These are phyloP conservation scores for Phytopythium litorale DNA, from an alignment of 352 stramenopile genomes.

Conservation along the genomic window DNA sequence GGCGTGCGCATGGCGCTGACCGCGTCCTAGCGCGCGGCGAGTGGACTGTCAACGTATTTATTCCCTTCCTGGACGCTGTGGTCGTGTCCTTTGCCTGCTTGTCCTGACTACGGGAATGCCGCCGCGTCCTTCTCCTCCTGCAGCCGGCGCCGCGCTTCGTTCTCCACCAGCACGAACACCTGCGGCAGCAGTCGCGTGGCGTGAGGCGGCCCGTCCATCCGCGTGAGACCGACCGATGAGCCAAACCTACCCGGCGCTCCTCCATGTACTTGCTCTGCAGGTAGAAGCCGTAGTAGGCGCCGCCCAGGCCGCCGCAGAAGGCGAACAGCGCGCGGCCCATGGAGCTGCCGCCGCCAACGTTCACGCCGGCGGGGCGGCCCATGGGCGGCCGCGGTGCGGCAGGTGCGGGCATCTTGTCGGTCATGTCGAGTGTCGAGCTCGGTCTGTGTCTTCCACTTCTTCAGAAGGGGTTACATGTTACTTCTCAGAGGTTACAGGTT, in stretches of 20 bases:
- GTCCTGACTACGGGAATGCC: slow-evolving; percentile 7
- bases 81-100: not conserved
- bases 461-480: no score
- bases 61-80: not conserved
- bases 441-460: no score
- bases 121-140: slow-evolving; percentile 34
- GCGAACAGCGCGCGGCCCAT: slow-evolving; percentile 64
- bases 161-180: slow-evolving; percentile 59
- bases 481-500: no score
- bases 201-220: not conserved
- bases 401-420: not conserved
- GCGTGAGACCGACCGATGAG: not conserved
- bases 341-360: slow-evolving; percentile 69
- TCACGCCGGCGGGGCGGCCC: slow-evolving; percentile 35
- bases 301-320: slow-evolving; percentile 56
- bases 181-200: slow-evolving; percentile 6
- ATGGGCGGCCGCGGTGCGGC: slow-evolving; percentile 3
- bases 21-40: not conserved
- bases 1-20: not conserved
- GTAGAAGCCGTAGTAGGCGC: slow-evolving; percentile 80
- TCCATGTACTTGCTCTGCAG: slow-evolving; percentile 84
- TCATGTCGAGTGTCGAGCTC: not conserved
- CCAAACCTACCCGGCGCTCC: slow-evolving; percentile 48
- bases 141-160: slow-evolving; percentile 55
- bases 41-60: not conserved